Conservation (phyloP, 306 rosid genomes). For the Delonix regia region DNA sequence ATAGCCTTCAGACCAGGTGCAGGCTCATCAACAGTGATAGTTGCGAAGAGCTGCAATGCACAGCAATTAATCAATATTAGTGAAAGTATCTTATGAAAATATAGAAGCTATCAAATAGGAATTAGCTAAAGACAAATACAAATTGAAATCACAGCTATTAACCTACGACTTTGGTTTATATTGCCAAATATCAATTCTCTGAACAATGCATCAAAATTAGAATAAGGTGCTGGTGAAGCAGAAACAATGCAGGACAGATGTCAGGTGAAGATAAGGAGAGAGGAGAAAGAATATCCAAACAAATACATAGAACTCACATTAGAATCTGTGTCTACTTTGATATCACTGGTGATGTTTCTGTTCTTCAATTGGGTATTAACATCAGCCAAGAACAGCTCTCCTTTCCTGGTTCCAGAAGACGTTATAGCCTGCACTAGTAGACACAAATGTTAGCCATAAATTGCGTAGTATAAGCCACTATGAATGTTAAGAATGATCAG, state of each 20-base stretch:
- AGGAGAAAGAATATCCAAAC: background rate
- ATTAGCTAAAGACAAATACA: background rate
- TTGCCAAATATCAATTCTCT: background rate
- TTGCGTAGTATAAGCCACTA: background rate
- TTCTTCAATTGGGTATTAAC: conserved; percentile 81
- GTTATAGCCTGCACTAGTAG: conserved; percentile 67
- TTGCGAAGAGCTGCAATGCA: conserved; percentile 64
- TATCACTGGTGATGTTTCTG: conserved; percentile 76
- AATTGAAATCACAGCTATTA: background rate
- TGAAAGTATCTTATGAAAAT: background rate
- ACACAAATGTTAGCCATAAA: background rate
- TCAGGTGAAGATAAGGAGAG: background rate
- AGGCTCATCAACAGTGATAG: conserved; percentile 72
- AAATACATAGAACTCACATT: conserved; percentile 52
- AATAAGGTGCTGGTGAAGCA: background rate
- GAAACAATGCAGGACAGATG: background rate
- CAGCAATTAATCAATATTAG: conserved; percentile 10
- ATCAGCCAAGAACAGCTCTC: conserved; percentile 75
- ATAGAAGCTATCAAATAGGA: background rate
- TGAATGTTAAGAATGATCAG: background rate
- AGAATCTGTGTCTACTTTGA: conserved; percentile 83
- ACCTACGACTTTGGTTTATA: background rate
- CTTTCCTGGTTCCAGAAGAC: conserved; percentile 76
- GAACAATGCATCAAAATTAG: background rate
- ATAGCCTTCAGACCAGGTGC: conserved; percentile 85